Evolutionary conservation across 352 stramenopile genomes (phyloP), one percentile per base, ranked within the genome.

Genomic region (Elongisporangium anandrum): DNA sequence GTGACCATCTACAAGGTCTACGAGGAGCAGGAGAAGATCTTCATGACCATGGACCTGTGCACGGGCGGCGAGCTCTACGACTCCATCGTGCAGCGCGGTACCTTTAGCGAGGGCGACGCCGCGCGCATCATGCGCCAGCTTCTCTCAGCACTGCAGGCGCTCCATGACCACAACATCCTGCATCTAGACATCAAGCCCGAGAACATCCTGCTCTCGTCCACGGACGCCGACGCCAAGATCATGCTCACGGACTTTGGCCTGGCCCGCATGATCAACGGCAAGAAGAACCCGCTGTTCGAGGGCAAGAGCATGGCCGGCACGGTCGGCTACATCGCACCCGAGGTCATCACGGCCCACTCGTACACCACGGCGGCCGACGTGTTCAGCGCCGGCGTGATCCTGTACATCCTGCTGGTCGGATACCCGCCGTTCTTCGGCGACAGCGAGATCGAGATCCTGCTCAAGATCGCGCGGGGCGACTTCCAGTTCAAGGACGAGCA

Each of bases 1-100:
- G 79, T 93, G 51, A 77, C 69, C 55, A 91, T 93, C 63, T 68
- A 89, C 73, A 91, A 91, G 59, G 83, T 91, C 4, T 93, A 91
- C 63, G 81, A 93, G 60, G 81, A 93, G 60, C 75, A 89, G 6
- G 72, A 85, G 48, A 90, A 93, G 65, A 79, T 93, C 19, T 86
- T 90, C 66, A 81, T 92, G 52, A 87, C 88, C 41, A 69, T 90
- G 51, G 76, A 90, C n/a, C 56, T 90, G 23, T 92, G 81, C 54
- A 70, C 74, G 17, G 83, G 83, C 21, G 81, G 82, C 12, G 82
- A 92, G 60, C 77, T 92, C 5, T 92, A 90, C 77, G 80, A 92
- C 61, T 66, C 71, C 55, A 81, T 92, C 41, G 74, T 90, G 8
- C 61, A 81, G 55, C 80, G 79, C 38, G 81, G 81, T 19, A 75